phyloP scores from a whole-genome alignment of 208 protist genomes.

The Strigomonas culicis region DNA sequence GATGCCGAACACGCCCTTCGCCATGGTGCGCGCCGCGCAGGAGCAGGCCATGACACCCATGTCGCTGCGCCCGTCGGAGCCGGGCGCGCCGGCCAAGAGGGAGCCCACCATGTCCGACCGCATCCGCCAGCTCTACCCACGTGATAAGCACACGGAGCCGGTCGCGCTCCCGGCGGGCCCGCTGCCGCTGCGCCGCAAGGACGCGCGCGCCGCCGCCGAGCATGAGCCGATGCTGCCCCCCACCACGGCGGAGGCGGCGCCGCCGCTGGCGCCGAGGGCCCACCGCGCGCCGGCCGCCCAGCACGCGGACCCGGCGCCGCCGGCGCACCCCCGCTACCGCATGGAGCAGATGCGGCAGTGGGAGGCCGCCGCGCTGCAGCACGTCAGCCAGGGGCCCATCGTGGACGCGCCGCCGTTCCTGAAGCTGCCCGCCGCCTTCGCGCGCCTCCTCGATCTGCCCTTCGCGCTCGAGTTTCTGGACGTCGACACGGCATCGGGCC shows the following conservation, averaged over 20 bases:
- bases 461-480: slow-evolving; percentile 51
- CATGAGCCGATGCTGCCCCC: neutral
- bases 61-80: neutral
- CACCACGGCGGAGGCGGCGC: neutral
- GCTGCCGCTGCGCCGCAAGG: neutral
- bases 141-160: neutral
- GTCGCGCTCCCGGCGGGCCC: neutral
- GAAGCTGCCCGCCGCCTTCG: slow-evolving; percentile 38
- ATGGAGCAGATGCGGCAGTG: slow-evolving; percentile 30
- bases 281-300: neutral
- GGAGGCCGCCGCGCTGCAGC: slow-evolving; percentile 22
- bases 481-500: slow-evolving; percentile 33
- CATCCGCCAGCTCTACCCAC: neutral
- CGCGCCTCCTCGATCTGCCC: slow-evolving; percentile 24
- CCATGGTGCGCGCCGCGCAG: slow-evolving; percentile 1
- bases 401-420: slow-evolving; percentile 43
- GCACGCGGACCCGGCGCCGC: too few species aligned
- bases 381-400: slow-evolving; percentile 21
- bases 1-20: slow-evolving; percentile 28
- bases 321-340: slow-evolving; percentile 21
- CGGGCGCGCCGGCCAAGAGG: neutral
- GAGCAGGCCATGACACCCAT: neutral
- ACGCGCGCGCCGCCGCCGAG: slow-evolving; percentile 1
- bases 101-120: slow-evolving; percentile 1
- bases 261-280: neutral